Conservation (phyloP, 805 yeast genomes). For the Metschnikowia chrysomelidarum region DNA sequence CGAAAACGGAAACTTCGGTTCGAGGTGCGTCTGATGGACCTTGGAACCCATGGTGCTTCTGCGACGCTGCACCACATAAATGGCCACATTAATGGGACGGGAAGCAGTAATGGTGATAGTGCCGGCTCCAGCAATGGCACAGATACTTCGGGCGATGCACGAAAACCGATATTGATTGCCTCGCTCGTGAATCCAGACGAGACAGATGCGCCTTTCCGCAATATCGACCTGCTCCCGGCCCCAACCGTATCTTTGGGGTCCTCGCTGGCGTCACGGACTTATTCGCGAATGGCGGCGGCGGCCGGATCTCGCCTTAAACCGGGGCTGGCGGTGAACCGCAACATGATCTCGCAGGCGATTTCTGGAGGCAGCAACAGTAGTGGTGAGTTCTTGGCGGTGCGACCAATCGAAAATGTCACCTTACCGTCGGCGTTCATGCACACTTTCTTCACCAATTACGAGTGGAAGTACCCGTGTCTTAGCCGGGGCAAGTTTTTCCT, state of each 20-base stretch:
- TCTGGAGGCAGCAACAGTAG: slow-evolving; percentile 3
- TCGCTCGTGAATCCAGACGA: slow-evolving; percentile 14
- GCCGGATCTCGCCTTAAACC: slow-evolving; percentile 6
- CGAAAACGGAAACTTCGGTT: slow-evolving; percentile 23
- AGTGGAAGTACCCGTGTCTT: slow-evolving; percentile 36
- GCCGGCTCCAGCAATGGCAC: background rate
- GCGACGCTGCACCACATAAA: background rate
- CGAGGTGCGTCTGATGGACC: slow-evolving; percentile 5
- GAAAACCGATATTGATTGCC: slow-evolving; percentile 11
- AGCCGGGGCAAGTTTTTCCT: slow-evolving; percentile 21
- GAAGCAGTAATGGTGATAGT: background rate
- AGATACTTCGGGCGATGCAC: background rate
- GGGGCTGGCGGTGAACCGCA: slow-evolving; percentile 3
- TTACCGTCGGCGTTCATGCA: slow-evolving; percentile 32
- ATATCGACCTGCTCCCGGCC: slow-evolving; percentile 14
- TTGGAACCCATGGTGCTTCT: background rate
- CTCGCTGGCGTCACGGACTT: slow-evolving; percentile 5
- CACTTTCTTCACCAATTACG: slow-evolving; percentile 39
- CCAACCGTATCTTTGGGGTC: background rate
- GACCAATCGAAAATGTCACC: slow-evolving; percentile 26
- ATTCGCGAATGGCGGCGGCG: slow-evolving; percentile 8
- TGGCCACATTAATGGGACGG: background rate
- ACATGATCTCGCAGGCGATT: slow-evolving; percentile 12
- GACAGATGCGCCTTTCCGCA: slow-evolving; percentile 12
- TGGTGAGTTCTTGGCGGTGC: slow-evolving; percentile 39